Conservation (phyloP, 495 filamentous ascomycete species). For the Hypoxylon rickii region DNA sequence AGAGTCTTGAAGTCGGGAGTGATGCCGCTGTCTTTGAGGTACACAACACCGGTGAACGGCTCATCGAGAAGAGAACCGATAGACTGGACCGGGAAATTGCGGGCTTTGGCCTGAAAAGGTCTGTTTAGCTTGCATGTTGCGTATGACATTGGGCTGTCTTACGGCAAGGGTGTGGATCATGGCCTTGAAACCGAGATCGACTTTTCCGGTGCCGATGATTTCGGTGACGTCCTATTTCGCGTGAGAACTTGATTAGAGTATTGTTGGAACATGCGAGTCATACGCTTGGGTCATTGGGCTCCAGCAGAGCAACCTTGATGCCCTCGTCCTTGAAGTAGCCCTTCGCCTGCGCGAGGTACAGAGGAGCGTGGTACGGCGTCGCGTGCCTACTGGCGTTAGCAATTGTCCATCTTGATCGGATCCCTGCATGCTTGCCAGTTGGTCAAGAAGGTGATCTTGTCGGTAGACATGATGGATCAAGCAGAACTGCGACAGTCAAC, state of each 20-base stretch:
- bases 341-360: conserved; percentile 71
- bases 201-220: conserved; percentile 71
- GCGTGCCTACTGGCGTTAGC: conserved; percentile 61
- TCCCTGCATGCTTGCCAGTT: conserved; percentile 60
- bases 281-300: conserved; percentile 70
- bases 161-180: conserved; percentile 76
- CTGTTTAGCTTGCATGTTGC: conserved; percentile 6
- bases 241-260: conserved; percentile 10
- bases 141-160: conserved; percentile 27
- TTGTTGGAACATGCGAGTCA: conserved; percentile 4
- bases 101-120: conserved; percentile 63
- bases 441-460: conserved; percentile 76
- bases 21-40: conserved; percentile 70
- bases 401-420: conserved; percentile 11
- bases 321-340: conserved; percentile 72
- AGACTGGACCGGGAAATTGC: conserved; percentile 68
- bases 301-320: conserved; percentile 70
- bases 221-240: conserved; percentile 63
- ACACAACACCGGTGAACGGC: conserved; percentile 74
- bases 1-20: conserved; percentile 63
- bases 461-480: conserved; percentile 65
- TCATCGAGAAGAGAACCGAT: conserved; percentile 72
- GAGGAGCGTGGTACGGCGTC: conserved; percentile 72
- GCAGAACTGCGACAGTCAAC: conserved; percentile 42
- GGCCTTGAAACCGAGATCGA: conserved; percentile 75